Base-by-base conservation (phyloP, 2,329 filamentous ascomycete species). In the Periglandula ipomoeae region DNA sequence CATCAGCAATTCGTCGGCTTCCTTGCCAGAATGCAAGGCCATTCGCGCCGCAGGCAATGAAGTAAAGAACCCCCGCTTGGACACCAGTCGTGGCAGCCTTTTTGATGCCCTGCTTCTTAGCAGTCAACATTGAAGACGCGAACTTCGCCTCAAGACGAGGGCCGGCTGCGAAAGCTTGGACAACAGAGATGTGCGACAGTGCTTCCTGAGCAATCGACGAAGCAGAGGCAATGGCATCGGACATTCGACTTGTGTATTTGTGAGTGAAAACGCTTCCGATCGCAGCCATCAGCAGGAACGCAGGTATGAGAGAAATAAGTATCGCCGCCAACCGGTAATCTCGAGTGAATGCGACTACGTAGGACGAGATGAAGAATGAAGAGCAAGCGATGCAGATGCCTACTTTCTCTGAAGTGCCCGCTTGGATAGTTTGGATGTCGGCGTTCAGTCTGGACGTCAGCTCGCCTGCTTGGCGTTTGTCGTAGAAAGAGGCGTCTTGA, bases 11-110 rank as follows among this genome's bases (percentile, higher is more conserved):
- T n/a, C n/a, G n/a, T n/a, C n/a, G n/a, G n/a, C 81, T 81, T 43
- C 82, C 82, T 59, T 84, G 75, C 79, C 81, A 86, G 58, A 84
- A 85, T n/a, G 82, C 79, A 13, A 86, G 67, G 1, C 79, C 80
- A 59, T 85, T 85, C 6, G 79, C 80, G 2, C 79, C 74, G 54
- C 83, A 85, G 4, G 81, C 79, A 86, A n/a, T 77, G 53, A 86
- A 85, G 59, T 84, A 86, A 6, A 85, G 65, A 15, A 76, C 61
- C 9, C 81, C 81, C 7, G 78, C 71, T 57, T 84, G 79, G 0
- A 77, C 61, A 4, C 76, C 83, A 23, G 75, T 70, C 1, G 74
- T 70, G 1, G 73, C 62, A 0, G 78, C 74, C 59, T 84, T 85
- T 53, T 78, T 77, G 51, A 79, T 70, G 2, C 74, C 80, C 22